A percentile compares a stretch with the other conserved stretches of the same genome.
These are phyloP conservation scores for Botrytis cinerea DNA, from an alignment of 2,329 filamentous ascomycete genomes.

Conservation along the genomic window DNA sequence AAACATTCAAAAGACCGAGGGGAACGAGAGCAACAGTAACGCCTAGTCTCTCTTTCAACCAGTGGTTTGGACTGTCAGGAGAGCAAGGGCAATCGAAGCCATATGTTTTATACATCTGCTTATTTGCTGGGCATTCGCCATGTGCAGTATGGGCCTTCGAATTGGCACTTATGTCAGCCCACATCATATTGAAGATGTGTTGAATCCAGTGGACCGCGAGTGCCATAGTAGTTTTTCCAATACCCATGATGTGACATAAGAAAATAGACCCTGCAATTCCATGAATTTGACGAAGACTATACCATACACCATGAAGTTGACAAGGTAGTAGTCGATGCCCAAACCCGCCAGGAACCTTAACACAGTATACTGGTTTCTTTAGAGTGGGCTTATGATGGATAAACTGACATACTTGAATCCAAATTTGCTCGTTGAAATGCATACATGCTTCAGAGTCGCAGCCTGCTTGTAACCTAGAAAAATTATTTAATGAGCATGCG, in stretches of 20 bases:
- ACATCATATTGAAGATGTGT: conserved; percentile 15
- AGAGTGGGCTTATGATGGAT: conserved; percentile 5
- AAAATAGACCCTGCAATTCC: neutral
- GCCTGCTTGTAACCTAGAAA: conserved; percentile 8
- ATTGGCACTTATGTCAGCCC: neutral
- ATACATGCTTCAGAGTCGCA: conserved; percentile 1
- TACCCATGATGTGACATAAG: conserved; percentile 9
- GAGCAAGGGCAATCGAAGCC: conserved; percentile 12
- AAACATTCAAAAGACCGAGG: conserved; percentile 3
- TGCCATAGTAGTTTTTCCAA: conserved; percentile 14
- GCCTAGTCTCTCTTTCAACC: neutral
- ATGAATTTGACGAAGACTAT: conserved; percentile 11
- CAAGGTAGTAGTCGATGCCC: neutral
- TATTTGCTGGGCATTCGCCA: neutral
- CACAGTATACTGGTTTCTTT: neutral
- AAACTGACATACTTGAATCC: conserved; percentile 4
- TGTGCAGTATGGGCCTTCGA: neutral
- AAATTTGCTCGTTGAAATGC: conserved; percentile 15
- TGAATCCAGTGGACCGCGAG: conserved; percentile 6
- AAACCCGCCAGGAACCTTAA: conserved; percentile 4
- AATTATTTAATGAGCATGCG: conserved; percentile 6
- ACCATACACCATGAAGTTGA: conserved; percentile 7
- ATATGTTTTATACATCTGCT: conserved; percentile 5
- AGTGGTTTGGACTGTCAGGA: neutral
- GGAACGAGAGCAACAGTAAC: conserved; percentile 1